These are phyloP conservation scores for Miscanthus lutarioriparius DNA, from an alignment of 176 grass and related monocot species.

Conservation along the genomic window DNA sequence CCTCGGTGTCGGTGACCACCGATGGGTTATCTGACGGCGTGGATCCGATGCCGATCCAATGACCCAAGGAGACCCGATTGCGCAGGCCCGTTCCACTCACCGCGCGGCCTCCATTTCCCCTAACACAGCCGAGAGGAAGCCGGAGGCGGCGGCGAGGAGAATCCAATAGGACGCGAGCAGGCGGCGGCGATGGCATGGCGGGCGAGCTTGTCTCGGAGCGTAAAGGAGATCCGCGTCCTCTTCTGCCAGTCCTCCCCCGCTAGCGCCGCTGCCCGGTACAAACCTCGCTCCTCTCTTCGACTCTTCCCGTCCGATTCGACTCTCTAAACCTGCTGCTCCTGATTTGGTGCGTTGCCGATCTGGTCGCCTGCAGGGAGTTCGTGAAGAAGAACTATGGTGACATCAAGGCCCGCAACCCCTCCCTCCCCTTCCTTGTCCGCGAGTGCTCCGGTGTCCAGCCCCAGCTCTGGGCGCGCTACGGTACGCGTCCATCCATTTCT, in stretches of 20 bases:
- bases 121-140: neutral
- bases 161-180: neutral
- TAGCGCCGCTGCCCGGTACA: conserved; percentile 70
- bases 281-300: neutral
- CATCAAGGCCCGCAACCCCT: conserved; percentile 80
- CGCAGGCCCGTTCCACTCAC: neutral
- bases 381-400: conserved; percentile 84
- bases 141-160: neutral
- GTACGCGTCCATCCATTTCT: conserved; percentile 32
- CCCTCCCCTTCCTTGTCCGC: conserved; percentile 86
- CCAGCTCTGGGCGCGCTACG: conserved; percentile 95
- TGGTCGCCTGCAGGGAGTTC: conserved; percentile 69
- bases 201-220: conserved; percentile 54
- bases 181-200: conserved; percentile 80
- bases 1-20: too few relatives aligned
- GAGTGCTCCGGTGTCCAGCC: conserved; percentile 90
- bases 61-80: neutral
- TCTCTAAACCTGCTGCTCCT: neutral
- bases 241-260: conserved; percentile 81
- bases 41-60: neutral
- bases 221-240: conserved; percentile 93
- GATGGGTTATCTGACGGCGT: neutral
- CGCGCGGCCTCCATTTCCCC: neutral
- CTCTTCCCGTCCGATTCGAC: neutral
- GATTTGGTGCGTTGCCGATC: neutral